phyloP scores from a whole-genome alignment of 345 rosid genomes.

The Moricandia arvensis region DNA sequence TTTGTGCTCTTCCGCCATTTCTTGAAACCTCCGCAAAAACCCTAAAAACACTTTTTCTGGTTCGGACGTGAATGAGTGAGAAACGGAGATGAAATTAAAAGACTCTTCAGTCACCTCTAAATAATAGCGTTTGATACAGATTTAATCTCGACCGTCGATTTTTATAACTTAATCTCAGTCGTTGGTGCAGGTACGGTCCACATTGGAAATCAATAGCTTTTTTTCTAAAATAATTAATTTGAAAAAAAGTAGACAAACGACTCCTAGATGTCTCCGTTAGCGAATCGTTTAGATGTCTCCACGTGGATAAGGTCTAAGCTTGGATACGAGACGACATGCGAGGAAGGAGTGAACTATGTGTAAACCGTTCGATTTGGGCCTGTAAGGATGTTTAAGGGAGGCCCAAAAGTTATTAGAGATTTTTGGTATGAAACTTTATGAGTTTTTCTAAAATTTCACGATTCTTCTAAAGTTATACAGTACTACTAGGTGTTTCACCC shows the following conservation, averaged over 20 bases:
- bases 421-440: too few species aligned
- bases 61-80: constrained; percentile 24
- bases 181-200: constrained; percentile 23
- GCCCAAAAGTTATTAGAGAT: background rate
- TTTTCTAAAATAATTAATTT: constrained; percentile 1
- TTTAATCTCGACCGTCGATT: constrained; percentile 30
- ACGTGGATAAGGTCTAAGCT: background rate
- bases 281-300: background rate
- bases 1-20: constrained; percentile 39
- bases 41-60: background rate
- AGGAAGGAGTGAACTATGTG: background rate
- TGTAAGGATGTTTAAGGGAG: background rate
- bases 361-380: constrained; percentile 3
- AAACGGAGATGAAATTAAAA: constrained; percentile 27
- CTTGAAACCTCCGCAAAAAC: constrained; percentile 36
- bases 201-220: background rate
- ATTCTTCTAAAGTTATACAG: too few species aligned
- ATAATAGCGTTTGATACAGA: constrained; percentile 27
- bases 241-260: constrained; percentile 25
- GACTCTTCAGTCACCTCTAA: constrained; percentile 6
- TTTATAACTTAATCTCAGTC: background rate
- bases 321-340: background rate
- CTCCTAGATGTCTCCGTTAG: constrained; percentile 12
- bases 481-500: too few species aligned
- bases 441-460: too few species aligned